A percentile compares a stretch with the other conserved stretches of the same genome.
Conservation (phyloP, 2,329 filamentous ascomycete species). For the Diaporthe vaccinii region DNA sequence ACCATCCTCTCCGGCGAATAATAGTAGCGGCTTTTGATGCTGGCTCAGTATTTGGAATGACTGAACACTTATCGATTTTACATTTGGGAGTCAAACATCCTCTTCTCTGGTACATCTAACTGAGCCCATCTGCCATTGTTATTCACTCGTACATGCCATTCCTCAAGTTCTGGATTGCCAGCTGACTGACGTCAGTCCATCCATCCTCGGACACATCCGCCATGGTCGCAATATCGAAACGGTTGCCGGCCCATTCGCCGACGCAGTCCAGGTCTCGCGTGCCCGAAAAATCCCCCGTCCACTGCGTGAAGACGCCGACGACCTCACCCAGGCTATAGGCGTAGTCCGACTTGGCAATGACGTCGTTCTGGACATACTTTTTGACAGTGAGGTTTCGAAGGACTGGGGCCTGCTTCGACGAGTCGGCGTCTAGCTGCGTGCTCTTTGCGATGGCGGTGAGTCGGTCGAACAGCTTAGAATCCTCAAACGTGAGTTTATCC, state of each 20-base stretch:
- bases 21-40: too few species aligned
- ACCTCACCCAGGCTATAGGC: conserved; percentile 27
- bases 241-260: background rate
- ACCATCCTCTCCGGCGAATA: too few species aligned
- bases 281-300: background rate
- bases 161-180: background rate
- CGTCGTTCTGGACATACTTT: background rate
- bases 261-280: too few species aligned
- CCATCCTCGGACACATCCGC: background rate
- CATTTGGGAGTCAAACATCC: too few species aligned
- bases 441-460: background rate
- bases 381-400: background rate
- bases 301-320: background rate
- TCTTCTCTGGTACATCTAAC: too few species aligned
- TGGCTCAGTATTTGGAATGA: too few species aligned
- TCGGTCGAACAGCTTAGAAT: background rate
- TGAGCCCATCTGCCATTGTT: too few species aligned
- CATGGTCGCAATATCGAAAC: conserved; percentile 4
- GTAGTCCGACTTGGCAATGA: background rate
- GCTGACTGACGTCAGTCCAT: background rate
- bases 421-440: background rate
- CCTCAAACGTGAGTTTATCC: background rate
- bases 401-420: background rate
- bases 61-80: too few species aligned
- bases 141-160: too few species aligned